Percentiles rank a stretch among this genome's conserved stretches.
phyloP scores from a whole-genome alignment of 352 stramenopile species.

The Pythium aristosporum region DNA sequence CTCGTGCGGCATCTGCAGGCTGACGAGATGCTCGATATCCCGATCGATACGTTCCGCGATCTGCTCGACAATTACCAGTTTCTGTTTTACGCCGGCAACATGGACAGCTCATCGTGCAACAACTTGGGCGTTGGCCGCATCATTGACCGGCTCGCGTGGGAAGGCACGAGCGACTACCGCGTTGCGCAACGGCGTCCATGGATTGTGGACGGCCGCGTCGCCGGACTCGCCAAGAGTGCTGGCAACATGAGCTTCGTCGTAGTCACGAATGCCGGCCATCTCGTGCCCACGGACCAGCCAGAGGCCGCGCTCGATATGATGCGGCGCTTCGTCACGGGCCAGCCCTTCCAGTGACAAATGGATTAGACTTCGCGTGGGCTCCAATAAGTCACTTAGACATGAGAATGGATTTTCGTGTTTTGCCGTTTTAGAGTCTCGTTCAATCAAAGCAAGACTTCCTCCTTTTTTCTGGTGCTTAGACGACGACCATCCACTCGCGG shows the following conservation, averaged over 20 bases:
- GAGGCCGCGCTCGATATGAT: conserved; percentile 81
- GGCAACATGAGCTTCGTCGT: conserved; percentile 85
- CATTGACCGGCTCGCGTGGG: conserved; percentile 79
- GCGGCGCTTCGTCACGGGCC: conserved; percentile 63
- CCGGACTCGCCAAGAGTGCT: conserved; percentile 61
- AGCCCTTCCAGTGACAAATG: conserved; percentile 29
- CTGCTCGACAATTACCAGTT: conserved; percentile 84
- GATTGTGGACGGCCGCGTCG: conserved; percentile 57
- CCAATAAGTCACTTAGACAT: neutral
- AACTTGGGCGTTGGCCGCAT: conserved; percentile 75
- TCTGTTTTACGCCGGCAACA: conserved; percentile 83
- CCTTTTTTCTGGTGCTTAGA: conserved; percentile 27
- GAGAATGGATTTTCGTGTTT: neutral
- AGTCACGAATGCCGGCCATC: conserved; percentile 74
- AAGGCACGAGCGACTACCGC: conserved; percentile 63
- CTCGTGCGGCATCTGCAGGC: conserved; percentile 68
- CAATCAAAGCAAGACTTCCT: neutral
- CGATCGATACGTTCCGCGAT: conserved; percentile 73
- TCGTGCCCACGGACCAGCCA: conserved; percentile 72
- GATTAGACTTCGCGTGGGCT: neutral
- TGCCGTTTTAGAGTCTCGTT: neutral
- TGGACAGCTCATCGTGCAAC: conserved; percentile 82
- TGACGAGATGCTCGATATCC: conserved; percentile 79
- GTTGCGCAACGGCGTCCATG: conserved; percentile 55
- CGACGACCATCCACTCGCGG: conserved; percentile 70